Evolutionary conservation across 176 grass and related monocot genomes (phyloP).

Genomic region (Saccharum spontaneum): DNA sequence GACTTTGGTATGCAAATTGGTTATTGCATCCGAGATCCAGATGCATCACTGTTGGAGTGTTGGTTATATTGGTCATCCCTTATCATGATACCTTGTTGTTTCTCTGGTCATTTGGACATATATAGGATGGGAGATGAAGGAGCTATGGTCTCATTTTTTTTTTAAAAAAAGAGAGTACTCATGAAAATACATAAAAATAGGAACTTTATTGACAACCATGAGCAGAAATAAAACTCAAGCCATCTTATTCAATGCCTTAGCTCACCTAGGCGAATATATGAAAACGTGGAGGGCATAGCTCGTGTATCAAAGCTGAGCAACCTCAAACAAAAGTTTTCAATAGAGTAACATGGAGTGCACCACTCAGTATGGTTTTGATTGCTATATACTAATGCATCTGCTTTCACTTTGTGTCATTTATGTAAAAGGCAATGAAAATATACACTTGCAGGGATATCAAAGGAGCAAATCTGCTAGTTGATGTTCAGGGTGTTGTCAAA

Average conservation of each 20-base stretch:
- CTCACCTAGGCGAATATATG: conserved; percentile 4
- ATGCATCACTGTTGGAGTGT: not conserved
- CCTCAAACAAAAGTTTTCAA: not conserved
- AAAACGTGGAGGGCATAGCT: not conserved
- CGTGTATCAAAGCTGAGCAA: not conserved
- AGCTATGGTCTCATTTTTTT: not conserved
- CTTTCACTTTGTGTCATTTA: conserved; percentile 2
- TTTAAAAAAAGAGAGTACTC: not conserved
- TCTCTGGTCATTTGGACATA: conserved; percentile 3
- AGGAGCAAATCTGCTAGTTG: conserved; percentile 93
- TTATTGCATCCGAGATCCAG: not conserved
- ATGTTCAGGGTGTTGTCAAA: conserved; percentile 85
- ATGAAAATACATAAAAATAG: not conserved
- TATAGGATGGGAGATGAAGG: conserved; percentile 2
- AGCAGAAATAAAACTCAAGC: not conserved
- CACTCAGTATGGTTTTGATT: conserved; percentile 11
- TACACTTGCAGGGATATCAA: conserved; percentile 85
- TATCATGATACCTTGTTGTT: conserved; percentile 3
- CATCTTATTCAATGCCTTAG: not conserved
- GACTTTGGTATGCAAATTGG: not conserved
- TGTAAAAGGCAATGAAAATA: conserved; percentile 15
- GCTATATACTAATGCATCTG: not conserved
- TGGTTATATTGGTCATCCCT: conserved; percentile 1
- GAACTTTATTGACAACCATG: conserved; percentile 10
- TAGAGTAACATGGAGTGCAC: not conserved